Percentiles rank a stretch among this genome's conserved stretches.
Conservation (phyloP, 2,329 filamentous ascomycete species). For the Scolecobasidium constrictum region DNA sequence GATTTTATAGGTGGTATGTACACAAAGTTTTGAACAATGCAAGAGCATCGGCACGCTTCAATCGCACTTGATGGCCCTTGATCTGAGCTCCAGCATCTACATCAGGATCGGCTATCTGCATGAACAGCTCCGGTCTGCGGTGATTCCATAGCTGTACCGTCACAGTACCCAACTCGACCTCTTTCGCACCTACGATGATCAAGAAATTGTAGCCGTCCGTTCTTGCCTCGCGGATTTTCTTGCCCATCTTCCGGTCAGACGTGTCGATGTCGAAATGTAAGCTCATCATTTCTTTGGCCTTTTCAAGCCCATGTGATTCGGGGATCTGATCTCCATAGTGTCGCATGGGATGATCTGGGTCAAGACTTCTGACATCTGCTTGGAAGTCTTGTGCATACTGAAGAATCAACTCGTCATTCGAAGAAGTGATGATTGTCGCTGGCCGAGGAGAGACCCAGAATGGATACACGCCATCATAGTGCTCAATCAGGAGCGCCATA, state of each 20-base stretch:
- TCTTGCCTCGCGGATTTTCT: conserved; percentile 65
- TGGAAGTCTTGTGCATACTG: conserved; percentile 33
- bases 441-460: conserved; percentile 84
- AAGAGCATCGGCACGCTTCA: not conserved
- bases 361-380: conserved; percentile 22
- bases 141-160: conserved; percentile 21
- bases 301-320: not conserved
- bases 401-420: conserved; percentile 45
- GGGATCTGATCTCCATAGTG: not conserved
- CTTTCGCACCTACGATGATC: conserved; percentile 58
- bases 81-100: not conserved
- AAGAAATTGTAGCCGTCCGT: conserved; percentile 62
- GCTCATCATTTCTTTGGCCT: not conserved
- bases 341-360: no score
- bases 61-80: not conserved
- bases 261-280: conserved; percentile 11
- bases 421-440: conserved; percentile 62
- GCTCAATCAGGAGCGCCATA: conserved; percentile 76
- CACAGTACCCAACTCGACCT: conserved; percentile 49
- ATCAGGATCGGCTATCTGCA: not conserved
- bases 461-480: conserved; percentile 69
- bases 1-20: not conserved
- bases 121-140: not conserved
- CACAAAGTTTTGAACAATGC: not conserved
- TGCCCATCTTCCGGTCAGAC: conserved; percentile 22